Conservation (phyloP, 148 eudicot species). For the Amaranthus palmeri region DNA sequence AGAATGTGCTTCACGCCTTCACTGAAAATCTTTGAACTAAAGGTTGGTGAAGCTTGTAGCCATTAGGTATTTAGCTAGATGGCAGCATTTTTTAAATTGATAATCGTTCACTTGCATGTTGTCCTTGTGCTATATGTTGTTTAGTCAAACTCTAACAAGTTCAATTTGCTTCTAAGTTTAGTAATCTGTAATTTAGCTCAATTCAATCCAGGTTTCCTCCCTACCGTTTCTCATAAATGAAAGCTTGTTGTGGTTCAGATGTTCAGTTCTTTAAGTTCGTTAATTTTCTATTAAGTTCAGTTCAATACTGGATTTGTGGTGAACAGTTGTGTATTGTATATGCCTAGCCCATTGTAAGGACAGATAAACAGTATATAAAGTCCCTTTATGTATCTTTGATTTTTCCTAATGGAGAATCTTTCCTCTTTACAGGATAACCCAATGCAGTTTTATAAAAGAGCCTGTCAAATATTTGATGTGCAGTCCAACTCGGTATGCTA, state of each 20-base stretch:
- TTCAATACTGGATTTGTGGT: no score
- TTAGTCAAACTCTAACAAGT: no score
- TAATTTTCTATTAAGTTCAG: no score
- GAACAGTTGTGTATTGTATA: no score
- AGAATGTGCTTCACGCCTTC: no score
- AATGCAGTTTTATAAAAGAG: constrained; percentile 39
- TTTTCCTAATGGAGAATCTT: constrained; percentile 14
- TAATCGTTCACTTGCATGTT: background rate
- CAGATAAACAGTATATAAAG: background rate
- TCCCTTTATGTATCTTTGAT: background rate
- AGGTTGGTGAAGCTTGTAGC: background rate
- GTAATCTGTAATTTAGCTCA: no score
- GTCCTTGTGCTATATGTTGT: background rate
- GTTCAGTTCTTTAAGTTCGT: no score
- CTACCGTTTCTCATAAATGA: no score
- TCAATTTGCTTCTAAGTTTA: no score
- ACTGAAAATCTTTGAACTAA: no score
- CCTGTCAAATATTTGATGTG: constrained; percentile 45
- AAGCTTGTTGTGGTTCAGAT: no score
- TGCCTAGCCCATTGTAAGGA: background rate
- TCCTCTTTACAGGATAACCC: constrained; percentile 57
- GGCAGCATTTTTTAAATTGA: background rate
- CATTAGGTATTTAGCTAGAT: background rate
- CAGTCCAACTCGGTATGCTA: constrained; percentile 50
- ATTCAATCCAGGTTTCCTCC: no score